Evolutionary conservation across 768 basidiomycete genomes (phyloP).

Genomic region (Suillus subluteus): DNA sequence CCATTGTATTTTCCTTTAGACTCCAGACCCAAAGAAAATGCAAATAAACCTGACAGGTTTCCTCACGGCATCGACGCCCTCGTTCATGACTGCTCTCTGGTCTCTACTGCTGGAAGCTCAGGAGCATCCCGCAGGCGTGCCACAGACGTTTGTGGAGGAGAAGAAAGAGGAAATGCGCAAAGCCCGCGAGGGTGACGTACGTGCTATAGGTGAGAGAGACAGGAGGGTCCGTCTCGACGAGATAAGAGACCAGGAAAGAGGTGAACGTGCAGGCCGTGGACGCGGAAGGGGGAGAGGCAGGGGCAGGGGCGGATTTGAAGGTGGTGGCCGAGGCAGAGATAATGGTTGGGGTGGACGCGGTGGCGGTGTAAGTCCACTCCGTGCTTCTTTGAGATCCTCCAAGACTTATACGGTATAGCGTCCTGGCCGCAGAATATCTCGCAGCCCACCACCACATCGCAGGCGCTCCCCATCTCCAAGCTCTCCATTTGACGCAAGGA

Average conservation of each 20-base stretch:
- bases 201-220: constrained; percentile 72
- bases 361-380: constrained; percentile 43
- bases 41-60: constrained; percentile 95
- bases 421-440: constrained; percentile 49
- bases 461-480: constrained; percentile 19
- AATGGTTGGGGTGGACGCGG: constrained; percentile 72
- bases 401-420: constrained; percentile 32
- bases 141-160: constrained; percentile 85
- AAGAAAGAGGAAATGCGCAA: constrained; percentile 92
- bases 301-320: constrained; percentile 51
- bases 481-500: constrained; percentile 17
- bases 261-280: constrained; percentile 48
- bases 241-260: constrained; percentile 63
- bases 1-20: constrained; percentile 43
- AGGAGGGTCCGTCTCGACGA: constrained; percentile 71
- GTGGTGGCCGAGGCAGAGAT: constrained; percentile 54
- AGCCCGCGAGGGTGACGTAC: constrained; percentile 62
- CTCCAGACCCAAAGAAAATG: constrained; percentile 93
- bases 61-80: constrained; percentile 80
- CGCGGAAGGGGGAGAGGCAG: constrained; percentile 64
- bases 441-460: constrained; percentile 22
- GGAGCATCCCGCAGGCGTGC: constrained; percentile 84
- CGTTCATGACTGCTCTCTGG: constrained; percentile 92
- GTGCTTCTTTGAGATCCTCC: constrained; percentile 5
- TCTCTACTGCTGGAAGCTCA: constrained; percentile 92